phyloP scores from a whole-genome alignment of 208 protist genomes.

The Acanthamoeba castellanii region DNA sequence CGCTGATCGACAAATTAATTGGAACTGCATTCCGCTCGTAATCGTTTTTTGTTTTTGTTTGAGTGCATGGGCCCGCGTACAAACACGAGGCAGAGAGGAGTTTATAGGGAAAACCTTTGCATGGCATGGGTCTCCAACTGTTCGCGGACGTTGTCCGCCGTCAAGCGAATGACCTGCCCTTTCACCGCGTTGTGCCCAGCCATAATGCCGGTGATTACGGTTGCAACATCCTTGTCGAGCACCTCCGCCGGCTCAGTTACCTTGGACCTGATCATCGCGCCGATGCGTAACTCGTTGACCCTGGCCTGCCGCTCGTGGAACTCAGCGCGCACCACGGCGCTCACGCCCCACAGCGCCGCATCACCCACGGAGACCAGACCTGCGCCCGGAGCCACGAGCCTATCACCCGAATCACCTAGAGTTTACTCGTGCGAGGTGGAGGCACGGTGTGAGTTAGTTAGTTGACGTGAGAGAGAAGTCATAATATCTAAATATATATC shows the following conservation, averaged over 20 bases:
- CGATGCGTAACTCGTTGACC: slow-evolving; percentile 36
- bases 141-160: neutral
- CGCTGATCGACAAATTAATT: too few species aligned
- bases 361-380: neutral
- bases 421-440: neutral
- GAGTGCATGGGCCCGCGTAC: too few species aligned
- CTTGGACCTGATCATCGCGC: neutral
- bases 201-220: neutral
- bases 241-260: neutral
- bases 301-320: neutral
- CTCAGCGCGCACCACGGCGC: neutral
- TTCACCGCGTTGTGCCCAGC: neutral
- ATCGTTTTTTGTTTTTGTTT: too few species aligned
- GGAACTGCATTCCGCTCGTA: too few species aligned
- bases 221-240: neutral
- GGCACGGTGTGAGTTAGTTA: too few species aligned
- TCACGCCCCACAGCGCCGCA: neutral
- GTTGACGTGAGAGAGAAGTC: too few species aligned
- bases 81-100: too few species aligned
- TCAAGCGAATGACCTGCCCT: neutral
- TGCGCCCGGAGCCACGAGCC: neutral
- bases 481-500: too few species aligned
- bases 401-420: neutral
- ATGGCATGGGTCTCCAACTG: too few species aligned
- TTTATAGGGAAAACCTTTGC: too few species aligned